phyloP scores from a whole-genome alignment of 2,329 filamentous ascomycete genomes.

The Stachybotrys elegans region DNA sequence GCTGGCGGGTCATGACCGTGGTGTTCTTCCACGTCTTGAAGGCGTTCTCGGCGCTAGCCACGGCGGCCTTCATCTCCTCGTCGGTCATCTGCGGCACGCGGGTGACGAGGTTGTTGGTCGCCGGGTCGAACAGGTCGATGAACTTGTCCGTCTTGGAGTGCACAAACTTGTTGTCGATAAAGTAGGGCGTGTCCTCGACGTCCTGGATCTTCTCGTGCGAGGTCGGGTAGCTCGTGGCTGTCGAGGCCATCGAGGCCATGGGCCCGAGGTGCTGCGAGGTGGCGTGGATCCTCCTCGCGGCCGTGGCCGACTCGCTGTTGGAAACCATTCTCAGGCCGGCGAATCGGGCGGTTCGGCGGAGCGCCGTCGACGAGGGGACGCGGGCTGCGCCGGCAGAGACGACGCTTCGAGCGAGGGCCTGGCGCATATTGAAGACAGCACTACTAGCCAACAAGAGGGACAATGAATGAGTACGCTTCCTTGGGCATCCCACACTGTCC shows the following conservation, averaged over 20 bases:
- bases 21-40: constrained; percentile 70
- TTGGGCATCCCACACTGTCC: too few relatives aligned
- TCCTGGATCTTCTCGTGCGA: constrained; percentile 66
- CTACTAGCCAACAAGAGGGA: too few relatives aligned
- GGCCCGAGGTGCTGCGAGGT: constrained; percentile 51
- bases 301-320: constrained; percentile 27
- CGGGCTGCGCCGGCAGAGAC: constrained; percentile 28
- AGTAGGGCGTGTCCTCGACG: constrained; percentile 71
- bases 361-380: constrained; percentile 20
- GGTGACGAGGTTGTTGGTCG: constrained; percentile 80
- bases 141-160: constrained; percentile 63
- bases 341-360: constrained; percentile 18
- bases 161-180: constrained; percentile 75
- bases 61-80: constrained; percentile 68
- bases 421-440: constrained; percentile 44
- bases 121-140: constrained; percentile 77
- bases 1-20: constrained; percentile 68
- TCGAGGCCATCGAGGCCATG: constrained; percentile 47
- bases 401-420: constrained; percentile 35
- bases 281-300: constrained; percentile 51
- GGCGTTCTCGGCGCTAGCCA: constrained; percentile 70
- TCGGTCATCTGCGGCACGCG: constrained; percentile 78
- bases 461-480: neutral
- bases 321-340: constrained; percentile 29
- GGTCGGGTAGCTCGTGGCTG: constrained; percentile 59